Percentiles rank a stretch among this genome's conserved stretches.
Conservation (phyloP, 2,329 filamentous ascomycete genomes). For the Exophiala dermatitidis region DNA sequence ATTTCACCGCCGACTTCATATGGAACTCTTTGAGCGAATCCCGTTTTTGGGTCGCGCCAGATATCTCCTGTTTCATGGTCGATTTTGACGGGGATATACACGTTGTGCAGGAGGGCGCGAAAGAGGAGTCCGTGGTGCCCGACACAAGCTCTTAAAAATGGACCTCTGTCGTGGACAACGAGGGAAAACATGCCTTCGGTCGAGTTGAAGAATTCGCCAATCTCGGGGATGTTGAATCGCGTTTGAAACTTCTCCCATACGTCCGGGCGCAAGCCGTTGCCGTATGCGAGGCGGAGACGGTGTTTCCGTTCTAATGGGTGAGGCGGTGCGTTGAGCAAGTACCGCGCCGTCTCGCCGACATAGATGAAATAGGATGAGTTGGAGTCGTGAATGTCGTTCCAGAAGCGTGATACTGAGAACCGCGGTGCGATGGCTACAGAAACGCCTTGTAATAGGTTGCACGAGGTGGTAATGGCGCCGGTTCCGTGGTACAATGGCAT, state of each 20-base stretch:
- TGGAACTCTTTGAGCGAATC: slow-evolving; percentile 56
- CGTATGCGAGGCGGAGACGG: slow-evolving; percentile 39
- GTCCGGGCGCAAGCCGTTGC: slow-evolving; percentile 44
- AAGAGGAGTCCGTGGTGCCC: slow-evolving; percentile 63
- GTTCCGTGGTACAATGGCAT: slow-evolving; percentile 76
- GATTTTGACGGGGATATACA: slow-evolving; percentile 59
- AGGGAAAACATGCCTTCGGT: slow-evolving; percentile 64
- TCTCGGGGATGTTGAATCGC: slow-evolving; percentile 40
- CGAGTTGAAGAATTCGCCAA: slow-evolving; percentile 71
- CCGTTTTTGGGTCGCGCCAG: slow-evolving; percentile 57
- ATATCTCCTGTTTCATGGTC: slow-evolving; percentile 63
- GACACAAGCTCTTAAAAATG: slow-evolving; percentile 57
- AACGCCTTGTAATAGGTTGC: slow-evolving; percentile 45
- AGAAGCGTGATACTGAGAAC: slow-evolving; percentile 28
- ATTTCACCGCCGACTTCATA: slow-evolving; percentile 71
- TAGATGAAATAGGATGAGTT: slow-evolving; percentile 53
- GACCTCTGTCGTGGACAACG: slow-evolving; percentile 53
- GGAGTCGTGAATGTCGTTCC: slow-evolving; percentile 29
- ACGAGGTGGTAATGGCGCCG: slow-evolving; percentile 54
- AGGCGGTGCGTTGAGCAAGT: slow-evolving; percentile 41
- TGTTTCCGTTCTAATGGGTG: slow-evolving; percentile 42
- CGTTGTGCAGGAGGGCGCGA: slow-evolving; percentile 47
- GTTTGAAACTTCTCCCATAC: slow-evolving; percentile 44
- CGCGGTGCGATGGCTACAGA: slow-evolving; percentile 36
- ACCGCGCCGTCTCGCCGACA: slow-evolving; percentile 46